Conservation (phyloP, 768 basidiomycete species). For the Suillus alpinus region DNA sequence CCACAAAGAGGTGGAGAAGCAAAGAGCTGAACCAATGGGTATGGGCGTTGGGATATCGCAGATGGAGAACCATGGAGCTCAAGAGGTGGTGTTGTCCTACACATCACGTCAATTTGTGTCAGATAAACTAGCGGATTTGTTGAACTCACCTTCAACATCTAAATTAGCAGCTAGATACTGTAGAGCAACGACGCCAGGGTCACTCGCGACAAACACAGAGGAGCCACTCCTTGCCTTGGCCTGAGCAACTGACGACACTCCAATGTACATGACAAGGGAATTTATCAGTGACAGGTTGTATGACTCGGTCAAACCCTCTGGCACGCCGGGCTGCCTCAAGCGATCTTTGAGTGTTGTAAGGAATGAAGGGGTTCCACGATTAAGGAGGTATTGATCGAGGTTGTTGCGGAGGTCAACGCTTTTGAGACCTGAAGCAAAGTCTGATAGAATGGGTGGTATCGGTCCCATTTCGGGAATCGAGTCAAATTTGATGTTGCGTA, state of each 20-base stretch:
- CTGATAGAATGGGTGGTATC: slow-evolving; percentile 87
- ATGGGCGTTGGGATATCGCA: slow-evolving; percentile 98
- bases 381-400: slow-evolving; percentile 84
- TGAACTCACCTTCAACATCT: slow-evolving; percentile 81
- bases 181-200: slow-evolving; percentile 82
- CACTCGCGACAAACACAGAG: slow-evolving; percentile 74
- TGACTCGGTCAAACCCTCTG: slow-evolving; percentile 49
- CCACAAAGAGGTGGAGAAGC: slow-evolving; percentile 81
- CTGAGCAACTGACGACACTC: slow-evolving; percentile 89
- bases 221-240: slow-evolving; percentile 82
- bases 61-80: slow-evolving; percentile 88
- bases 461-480: slow-evolving; percentile 86
- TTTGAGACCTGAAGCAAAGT: slow-evolving; percentile 83
- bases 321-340: slow-evolving; percentile 48
- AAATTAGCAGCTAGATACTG: slow-evolving; percentile 80
- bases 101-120: background rate
- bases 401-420: slow-evolving; percentile 73
- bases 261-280: slow-evolving; percentile 92
- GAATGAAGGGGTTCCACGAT: slow-evolving; percentile 69
- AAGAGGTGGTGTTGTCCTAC: slow-evolving; percentile 93
- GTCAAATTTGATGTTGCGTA: slow-evolving; percentile 72
- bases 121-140: background rate
- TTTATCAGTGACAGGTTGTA: slow-evolving; percentile 93
- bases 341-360: slow-evolving; percentile 77
- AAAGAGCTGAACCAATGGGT: slow-evolving; percentile 97